phyloP scores from a whole-genome alignment of 2,329 filamentous ascomycete genomes.

The Aspergillus jensenii region DNA sequence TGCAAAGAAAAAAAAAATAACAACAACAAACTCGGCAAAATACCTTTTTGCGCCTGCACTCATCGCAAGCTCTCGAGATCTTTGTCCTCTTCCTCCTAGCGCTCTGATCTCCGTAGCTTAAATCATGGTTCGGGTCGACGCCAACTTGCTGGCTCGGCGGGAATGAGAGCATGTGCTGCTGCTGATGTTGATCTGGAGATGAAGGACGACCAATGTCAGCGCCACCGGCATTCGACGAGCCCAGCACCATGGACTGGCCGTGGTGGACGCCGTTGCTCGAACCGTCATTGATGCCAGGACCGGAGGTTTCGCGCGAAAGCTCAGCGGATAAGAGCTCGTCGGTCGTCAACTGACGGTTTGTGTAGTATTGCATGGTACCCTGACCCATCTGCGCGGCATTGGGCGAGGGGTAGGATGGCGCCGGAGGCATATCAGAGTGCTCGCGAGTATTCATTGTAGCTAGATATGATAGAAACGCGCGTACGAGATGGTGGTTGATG shows the following conservation, averaged over 20 bases:
- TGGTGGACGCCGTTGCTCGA: slow-evolving; percentile 42
- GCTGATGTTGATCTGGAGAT: slow-evolving; percentile 40
- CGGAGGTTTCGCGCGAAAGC: slow-evolving; percentile 47
- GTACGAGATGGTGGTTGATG: slow-evolving; percentile 21
- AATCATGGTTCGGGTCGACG: slow-evolving; percentile 46
- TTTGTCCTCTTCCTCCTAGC: slow-evolving; percentile 77
- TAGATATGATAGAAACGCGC: slow-evolving; percentile 11
- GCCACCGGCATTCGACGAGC: slow-evolving; percentile 35
- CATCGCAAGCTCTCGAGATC: slow-evolving; percentile 84
- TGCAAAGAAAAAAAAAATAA: slow-evolving; percentile 5
- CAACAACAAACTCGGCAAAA: slow-evolving; percentile 15
- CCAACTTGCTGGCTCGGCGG: slow-evolving; percentile 45
- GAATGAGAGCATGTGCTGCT: slow-evolving; percentile 44
- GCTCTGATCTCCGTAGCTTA: slow-evolving; percentile 59
- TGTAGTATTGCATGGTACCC: slow-evolving; percentile 44
- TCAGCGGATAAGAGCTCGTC: slow-evolving; percentile 51
- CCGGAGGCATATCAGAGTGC: slow-evolving; percentile 44
- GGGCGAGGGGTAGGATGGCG: slow-evolving; percentile 45
- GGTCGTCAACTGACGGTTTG: slow-evolving; percentile 44
- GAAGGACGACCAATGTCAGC: slow-evolving; percentile 39
- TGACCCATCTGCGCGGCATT: slow-evolving; percentile 46
- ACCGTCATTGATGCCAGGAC: slow-evolving; percentile 43
- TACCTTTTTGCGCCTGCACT: slow-evolving; percentile 81
- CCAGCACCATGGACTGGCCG: slow-evolving; percentile 40
- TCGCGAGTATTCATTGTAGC: slow-evolving; percentile 42